Base-by-base conservation (phyloP, 306 rosid species). In the Vicia faba region DNA sequence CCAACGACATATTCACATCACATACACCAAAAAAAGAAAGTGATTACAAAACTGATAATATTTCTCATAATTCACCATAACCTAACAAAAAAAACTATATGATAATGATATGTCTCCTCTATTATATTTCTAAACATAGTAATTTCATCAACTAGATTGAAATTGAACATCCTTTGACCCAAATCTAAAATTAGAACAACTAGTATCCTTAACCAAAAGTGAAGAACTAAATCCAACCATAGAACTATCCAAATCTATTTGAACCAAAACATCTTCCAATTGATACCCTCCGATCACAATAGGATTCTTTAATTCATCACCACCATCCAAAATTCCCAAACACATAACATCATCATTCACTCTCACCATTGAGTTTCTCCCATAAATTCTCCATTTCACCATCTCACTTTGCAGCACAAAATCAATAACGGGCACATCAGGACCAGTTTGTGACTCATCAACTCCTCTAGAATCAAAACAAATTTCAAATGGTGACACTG, bases 211-310 rank as follows among this genome's bases (percentile, higher is more conserved):
- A 59, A 54, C 66, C 57, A 81, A 61, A 58, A 82, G 78, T 3
- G 90, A 84, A 61, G 84, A 71, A 58, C 90, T 87, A 28, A 92
- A 85, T 26, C 97, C 96, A 9, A 92, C 46, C 95, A 80, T 78
- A 1, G 84, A 82, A 79, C 83, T 50, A 2, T 80, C 86, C 41
- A 84, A 51, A 75, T 92, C 96, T 73, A 89, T 73, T 31, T 89
- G 88, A 2, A 92, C 44, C 25, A 85, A 63, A 8, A 77, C 80
- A 43, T 87, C 91, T 61, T 92, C 96, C 77, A 89, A 25, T 38
- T 89, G 97, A 58, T 75, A 76, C 13, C 92, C 97, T 8, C 96
- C 97, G 11, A 92, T 61, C 12, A 84, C 89, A 62, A 92, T 70
- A 0, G 81, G 48, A 61, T 66, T 82, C 60, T 33, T 79, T 11